Evolutionary conservation across 108 stramenopile genomes (phyloP).

Genomic region (Nitzschia putrida): DNA sequence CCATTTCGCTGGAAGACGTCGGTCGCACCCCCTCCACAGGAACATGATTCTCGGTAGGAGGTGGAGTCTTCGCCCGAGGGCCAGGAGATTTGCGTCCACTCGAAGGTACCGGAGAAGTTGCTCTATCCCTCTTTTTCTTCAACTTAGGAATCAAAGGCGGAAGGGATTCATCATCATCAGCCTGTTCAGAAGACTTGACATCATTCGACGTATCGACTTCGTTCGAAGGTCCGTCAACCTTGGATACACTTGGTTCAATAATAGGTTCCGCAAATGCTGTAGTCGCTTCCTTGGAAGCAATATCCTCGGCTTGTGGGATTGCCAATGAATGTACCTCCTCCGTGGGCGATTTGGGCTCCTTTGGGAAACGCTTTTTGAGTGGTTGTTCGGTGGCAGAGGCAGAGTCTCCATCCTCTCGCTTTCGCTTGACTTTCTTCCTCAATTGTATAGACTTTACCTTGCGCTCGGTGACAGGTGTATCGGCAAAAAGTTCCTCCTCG

Average conservation of each 20-base stretch:
- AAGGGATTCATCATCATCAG: neutral
- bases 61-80: constrained; percentile 2
- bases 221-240: too few species aligned
- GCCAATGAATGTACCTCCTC: neutral
- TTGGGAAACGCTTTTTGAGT: constrained; percentile 14
- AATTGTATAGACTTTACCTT: constrained; percentile 19
- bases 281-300: constrained; percentile 1
- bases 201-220: too few species aligned
- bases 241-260: too few species aligned
- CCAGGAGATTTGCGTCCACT: constrained; percentile 20
- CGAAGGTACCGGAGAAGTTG: neutral
- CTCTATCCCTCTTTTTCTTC: constrained; percentile 19
- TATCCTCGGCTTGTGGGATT: constrained; percentile 2
- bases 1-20: neutral
- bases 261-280: neutral
- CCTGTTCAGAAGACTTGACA: too few species aligned
- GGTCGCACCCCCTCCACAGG: too few species aligned
- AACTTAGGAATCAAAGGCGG: constrained; percentile 16
- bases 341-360: constrained; percentile 1
- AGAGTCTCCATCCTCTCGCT: constrained; percentile 1
- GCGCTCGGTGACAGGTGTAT: constrained; percentile 19
- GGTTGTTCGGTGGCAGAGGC: constrained; percentile 1
- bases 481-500: constrained; percentile 16
- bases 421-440: constrained; percentile 12
- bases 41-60: neutral